A percentile compares a stretch with the other conserved stretches of the same genome.
phyloP scores from a whole-genome alignment of 2,329 filamentous ascomycete genomes.

The Cadophora sp. region DNA sequence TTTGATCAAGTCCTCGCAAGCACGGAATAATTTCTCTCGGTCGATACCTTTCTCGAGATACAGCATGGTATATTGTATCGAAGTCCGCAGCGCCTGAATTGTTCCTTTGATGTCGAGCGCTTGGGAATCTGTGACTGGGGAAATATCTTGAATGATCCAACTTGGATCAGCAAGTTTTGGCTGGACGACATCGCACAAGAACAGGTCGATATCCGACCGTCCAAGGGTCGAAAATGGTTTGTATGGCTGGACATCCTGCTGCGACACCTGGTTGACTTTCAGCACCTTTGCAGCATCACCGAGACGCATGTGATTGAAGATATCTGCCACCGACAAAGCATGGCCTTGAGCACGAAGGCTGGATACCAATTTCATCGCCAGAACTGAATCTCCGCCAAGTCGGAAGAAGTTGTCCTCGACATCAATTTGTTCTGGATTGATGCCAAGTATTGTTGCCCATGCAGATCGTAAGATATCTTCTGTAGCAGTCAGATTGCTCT shows the following conservation, averaged over 20 bases:
- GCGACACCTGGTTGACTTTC: slow-evolving; percentile 41
- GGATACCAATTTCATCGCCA: slow-evolving; percentile 55
- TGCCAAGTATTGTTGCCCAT: slow-evolving; percentile 44
- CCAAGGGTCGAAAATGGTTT: slow-evolving; percentile 48
- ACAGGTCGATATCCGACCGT: slow-evolving; percentile 42
- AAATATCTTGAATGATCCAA: slow-evolving; percentile 50
- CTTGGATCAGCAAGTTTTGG: slow-evolving; percentile 47
- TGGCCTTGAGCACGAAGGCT: slow-evolving; percentile 39
- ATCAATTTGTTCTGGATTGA: slow-evolving; percentile 42
- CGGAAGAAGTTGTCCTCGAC: slow-evolving; percentile 50
- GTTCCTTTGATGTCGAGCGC: slow-evolving; percentile 52
- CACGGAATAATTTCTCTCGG: slow-evolving; percentile 36
- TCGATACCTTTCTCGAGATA: slow-evolving; percentile 45
- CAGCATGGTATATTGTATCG: slow-evolving; percentile 49
- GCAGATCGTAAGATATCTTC: slow-evolving; percentile 47
- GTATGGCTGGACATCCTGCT: slow-evolving; percentile 38
- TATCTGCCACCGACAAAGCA: slow-evolving; percentile 51
- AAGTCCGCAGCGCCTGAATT: slow-evolving; percentile 44
- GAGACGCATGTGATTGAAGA: slow-evolving; percentile 48
- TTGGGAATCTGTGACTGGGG: slow-evolving; percentile 50
- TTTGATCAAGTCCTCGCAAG: slow-evolving; percentile 44
- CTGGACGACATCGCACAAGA: slow-evolving; percentile 47
- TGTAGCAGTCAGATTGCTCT: slow-evolving; percentile 45
- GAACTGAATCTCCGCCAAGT: slow-evolving; percentile 48
- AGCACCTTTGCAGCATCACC: slow-evolving; percentile 41